Evolutionary conservation across 345 rosid species (phyloP).

Genomic region (Syzygium aromaticum): DNA sequence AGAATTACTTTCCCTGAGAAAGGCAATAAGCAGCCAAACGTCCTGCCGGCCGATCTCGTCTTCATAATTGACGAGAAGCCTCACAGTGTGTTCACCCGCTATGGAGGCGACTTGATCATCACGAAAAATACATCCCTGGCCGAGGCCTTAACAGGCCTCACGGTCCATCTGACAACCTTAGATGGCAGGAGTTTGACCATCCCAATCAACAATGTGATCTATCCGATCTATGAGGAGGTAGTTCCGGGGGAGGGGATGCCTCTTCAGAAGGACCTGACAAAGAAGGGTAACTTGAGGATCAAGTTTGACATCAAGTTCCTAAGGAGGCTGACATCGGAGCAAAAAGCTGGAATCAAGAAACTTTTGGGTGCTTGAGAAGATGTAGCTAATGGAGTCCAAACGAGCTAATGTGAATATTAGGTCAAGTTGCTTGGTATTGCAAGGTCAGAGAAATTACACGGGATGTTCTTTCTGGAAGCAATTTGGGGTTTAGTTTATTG

Average conservation of each 20-base stretch:
- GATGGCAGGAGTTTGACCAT: conserved; percentile 60
- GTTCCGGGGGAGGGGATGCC: conserved; percentile 88
- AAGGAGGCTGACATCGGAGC: conserved; percentile 54
- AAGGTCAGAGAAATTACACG: not conserved
- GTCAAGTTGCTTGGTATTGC: not conserved
- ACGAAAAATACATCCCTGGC: conserved; percentile 52
- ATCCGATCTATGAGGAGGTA: conserved; percentile 64
- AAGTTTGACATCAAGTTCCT: conserved; percentile 71
- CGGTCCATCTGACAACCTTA: conserved; percentile 38
- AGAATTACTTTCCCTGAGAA: conserved; percentile 82
- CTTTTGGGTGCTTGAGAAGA: conserved; percentile 26
- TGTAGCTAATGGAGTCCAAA: not conserved
- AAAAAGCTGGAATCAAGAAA: conserved; percentile 67
- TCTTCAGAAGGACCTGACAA: conserved; percentile 55
- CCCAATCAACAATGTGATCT: conserved; percentile 50
- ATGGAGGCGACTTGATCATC: conserved; percentile 69
- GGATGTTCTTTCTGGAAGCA: not conserved
- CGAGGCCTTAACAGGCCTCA: conserved; percentile 61
- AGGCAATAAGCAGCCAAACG: conserved; percentile 72
- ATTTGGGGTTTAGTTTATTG: not conserved
- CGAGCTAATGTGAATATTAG: not conserved
- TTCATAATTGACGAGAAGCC: conserved; percentile 79
- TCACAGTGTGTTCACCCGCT: conserved; percentile 57
- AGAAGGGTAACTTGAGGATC: conserved; percentile 65
- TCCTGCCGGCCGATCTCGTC: conserved; percentile 57